These are phyloP conservation scores for Coniochaeta sp. DNA, from an alignment of 2,329 filamentous ascomycete species.

Conservation along the genomic window DNA sequence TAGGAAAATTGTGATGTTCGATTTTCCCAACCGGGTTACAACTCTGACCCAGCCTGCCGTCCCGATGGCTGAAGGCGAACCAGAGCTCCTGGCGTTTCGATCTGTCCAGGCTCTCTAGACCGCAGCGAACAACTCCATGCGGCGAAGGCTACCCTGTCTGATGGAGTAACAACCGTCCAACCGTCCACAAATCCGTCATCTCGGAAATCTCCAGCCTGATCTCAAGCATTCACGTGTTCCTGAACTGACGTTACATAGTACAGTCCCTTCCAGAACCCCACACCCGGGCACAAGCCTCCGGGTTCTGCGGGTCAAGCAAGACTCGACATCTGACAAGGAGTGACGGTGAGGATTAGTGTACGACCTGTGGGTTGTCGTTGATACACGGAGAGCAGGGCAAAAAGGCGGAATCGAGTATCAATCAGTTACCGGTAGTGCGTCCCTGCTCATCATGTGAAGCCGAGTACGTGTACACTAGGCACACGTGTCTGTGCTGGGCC, in stretches of 20 bases:
- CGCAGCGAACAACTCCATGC: too few species aligned
- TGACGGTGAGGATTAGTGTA: not conserved
- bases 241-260: not conserved
- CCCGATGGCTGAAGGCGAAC: not conserved
- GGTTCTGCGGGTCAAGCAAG: too few species aligned
- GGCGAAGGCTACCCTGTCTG: not conserved
- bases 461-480: too few species aligned
- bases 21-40: not conserved
- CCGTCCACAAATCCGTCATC: too few species aligned
- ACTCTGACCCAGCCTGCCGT: not conserved
- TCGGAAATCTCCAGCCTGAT: constrained; percentile 5
- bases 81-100: not conserved
- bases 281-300: not conserved
- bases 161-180: not conserved
- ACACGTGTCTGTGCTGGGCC: not conserved
- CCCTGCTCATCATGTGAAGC: not conserved
- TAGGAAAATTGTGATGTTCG: not conserved
- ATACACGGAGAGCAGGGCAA: not conserved
- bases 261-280: not conserved
- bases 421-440: not conserved
- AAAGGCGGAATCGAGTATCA: not conserved
- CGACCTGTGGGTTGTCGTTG: not conserved
- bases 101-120: not conserved
- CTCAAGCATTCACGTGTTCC: not conserved
- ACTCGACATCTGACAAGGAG: not conserved